These are phyloP conservation scores for Debaryomycetaceae sp. DNA, from an alignment of 1,139 yeast genomes.

Conservation along the genomic window DNA sequence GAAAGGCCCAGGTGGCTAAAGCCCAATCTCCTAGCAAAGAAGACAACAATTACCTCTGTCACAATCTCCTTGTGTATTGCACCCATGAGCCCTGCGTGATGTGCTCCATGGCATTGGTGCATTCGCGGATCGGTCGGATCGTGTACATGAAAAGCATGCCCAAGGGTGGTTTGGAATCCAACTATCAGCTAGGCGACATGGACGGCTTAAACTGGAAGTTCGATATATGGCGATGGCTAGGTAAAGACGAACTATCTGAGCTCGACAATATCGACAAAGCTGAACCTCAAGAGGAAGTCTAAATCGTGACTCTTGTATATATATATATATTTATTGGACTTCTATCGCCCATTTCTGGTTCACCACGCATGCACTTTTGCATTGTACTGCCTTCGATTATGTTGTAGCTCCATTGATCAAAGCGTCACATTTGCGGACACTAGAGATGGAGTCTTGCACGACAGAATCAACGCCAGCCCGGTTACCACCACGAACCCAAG, in stretches of 20 bases:
- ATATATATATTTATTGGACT: not conserved
- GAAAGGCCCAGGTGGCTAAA: slow-evolving; percentile 14
- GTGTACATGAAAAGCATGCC: slow-evolving; percentile 45
- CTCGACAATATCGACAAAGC: slow-evolving; percentile 11
- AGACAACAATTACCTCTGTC: slow-evolving; percentile 58
- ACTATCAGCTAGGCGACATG: slow-evolving; percentile 66
- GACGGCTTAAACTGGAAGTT: slow-evolving; percentile 74
- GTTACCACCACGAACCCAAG: slow-evolving; percentile 13
- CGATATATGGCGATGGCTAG: slow-evolving; percentile 69
- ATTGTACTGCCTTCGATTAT: no score
- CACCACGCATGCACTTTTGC: no score
- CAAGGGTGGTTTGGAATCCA: slow-evolving; percentile 53
- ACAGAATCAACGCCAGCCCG: slow-evolving; percentile 11
- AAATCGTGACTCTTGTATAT: not conserved
- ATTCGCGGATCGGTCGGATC: slow-evolving; percentile 73
- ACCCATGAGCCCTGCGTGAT: slow-evolving; percentile 96
- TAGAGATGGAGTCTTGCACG: slow-evolving; percentile 11
- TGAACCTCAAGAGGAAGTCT: not conserved
- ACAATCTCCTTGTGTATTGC: slow-evolving; percentile 72
- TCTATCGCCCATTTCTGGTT: not conserved
- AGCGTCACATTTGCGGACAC: slow-evolving; percentile 11
- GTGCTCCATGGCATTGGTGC: slow-evolving; percentile 96
- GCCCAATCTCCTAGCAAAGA: no score
- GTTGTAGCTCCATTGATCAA: no score
- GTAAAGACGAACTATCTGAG: slow-evolving; percentile 18